Evolutionary conservation across 768 basidiomycete genomes (phyloP), one percentile per base, ranked within the genome.

Genomic region (Termitomyces sp.): DNA sequence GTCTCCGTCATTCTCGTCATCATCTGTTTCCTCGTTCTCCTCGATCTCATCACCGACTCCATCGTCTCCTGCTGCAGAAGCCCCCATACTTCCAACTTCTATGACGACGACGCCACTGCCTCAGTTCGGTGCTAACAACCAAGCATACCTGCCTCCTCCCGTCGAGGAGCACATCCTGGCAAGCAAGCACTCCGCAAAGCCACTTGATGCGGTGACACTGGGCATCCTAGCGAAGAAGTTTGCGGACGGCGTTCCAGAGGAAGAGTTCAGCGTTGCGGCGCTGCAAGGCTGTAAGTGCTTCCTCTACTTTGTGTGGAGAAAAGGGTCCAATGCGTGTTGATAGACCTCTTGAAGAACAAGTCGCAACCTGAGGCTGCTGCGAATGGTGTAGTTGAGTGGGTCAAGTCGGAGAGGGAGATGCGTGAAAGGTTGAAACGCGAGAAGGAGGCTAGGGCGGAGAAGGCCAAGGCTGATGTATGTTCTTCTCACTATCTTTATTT

Each of bases 251-350:
- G 84, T 95, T 21, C 92, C 94, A 0, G 89, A 92, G 37, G 86
- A 88, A 40, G 89, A 90, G 73, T 92, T 95, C 67, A 90, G 89
- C 65, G 89, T 95, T 54, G 93, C 94, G 19, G 88, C 91, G 56
- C 76, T 97, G 53, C 93, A 95, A 74, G 93, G 92, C 69, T 94
- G 89, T 90, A 69, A 82, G 89, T 85, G 35, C 11, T 27, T 65
- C 59, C 63, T 63, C 62, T 51, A 52, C 65, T 62, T 65, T 60
- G 25, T 55, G 49, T 47, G 63, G 44, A 47, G 53, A 43, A 44
- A 19, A 53, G 9, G 11, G 37, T 27, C 31, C 5, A 46, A 47
- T 11, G 56, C 51, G 54, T n/a, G 54, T 53, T 54, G 41, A 37
- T 62, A 90, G 89, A 91, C 72, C 67, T 95, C 58, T 77, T 96